phyloP scores from a whole-genome alignment of 306 rosid species.

The Casuarina glauca region DNA sequence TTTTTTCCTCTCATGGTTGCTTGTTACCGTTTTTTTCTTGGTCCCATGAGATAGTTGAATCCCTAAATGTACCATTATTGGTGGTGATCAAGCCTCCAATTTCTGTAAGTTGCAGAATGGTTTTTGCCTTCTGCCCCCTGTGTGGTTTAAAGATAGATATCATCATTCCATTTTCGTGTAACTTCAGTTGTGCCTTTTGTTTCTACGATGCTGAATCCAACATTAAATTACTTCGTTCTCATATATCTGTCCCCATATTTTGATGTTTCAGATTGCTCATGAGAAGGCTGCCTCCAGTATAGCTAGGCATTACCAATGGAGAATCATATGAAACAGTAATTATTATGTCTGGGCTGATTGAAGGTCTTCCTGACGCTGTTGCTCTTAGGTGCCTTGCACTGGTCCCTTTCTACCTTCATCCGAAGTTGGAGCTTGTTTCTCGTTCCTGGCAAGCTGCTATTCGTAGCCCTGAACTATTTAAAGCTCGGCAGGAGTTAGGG shows the following conservation, averaged over 20 bases:
- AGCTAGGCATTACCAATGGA: conserved; percentile 24
- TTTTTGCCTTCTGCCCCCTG: not conserved
- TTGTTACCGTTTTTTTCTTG: too few species aligned
- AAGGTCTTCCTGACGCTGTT: conserved; percentile 94
- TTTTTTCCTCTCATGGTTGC: not conserved
- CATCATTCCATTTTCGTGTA: not conserved
- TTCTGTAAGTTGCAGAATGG: not conserved
- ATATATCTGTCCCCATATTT: not conserved
- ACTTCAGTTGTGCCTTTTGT: not conserved
- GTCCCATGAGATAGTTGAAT: not conserved
- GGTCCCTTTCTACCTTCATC: conserved; percentile 90
- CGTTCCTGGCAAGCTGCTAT: conserved; percentile 84
- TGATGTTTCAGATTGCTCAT: conserved; percentile 34
- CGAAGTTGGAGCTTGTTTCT: conserved; percentile 80
- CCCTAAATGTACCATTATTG: not conserved
- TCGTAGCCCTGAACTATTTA: conserved; percentile 76
- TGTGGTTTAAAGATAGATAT: not conserved
- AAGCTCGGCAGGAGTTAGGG: conserved; percentile 78
- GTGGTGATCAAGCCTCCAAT: conserved; percentile 2
- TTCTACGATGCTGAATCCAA: not conserved
- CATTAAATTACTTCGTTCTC: not conserved
- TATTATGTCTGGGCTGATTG: conserved; percentile 90
- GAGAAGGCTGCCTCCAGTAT: conserved; percentile 30
- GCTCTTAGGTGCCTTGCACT: conserved; percentile 90
- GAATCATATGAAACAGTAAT: conserved; percentile 36